phyloP scores from a whole-genome alignment of 805 yeast species.

The Myxozyma neotropica region DNA sequence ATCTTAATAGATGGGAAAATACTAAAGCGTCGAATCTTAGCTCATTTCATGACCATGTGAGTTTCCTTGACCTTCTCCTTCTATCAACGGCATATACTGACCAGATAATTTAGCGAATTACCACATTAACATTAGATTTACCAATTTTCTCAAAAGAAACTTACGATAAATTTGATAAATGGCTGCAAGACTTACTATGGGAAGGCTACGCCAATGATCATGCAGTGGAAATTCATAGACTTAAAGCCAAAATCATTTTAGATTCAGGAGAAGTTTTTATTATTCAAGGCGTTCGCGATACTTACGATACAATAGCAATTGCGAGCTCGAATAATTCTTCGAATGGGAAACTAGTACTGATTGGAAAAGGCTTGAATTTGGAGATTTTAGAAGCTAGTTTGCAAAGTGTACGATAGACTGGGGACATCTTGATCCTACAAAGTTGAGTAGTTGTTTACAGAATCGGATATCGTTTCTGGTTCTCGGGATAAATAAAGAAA shows the following conservation, averaged over 20 bases:
- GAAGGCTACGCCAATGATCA: slow-evolving; percentile 52
- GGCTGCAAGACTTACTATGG: slow-evolving; percentile 79
- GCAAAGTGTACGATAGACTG: too few relatives aligned
- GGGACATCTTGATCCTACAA: too few relatives aligned
- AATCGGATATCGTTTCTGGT: too few relatives aligned
- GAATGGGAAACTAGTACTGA: slow-evolving; percentile 65
- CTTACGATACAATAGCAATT: slow-evolving; percentile 70
- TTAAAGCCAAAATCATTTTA: slow-evolving; percentile 72
- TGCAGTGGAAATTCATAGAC: slow-evolving; percentile 58
- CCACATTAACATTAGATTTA: slow-evolving; percentile 56
- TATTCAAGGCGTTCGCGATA: slow-evolving; percentile 90
- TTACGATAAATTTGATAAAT: slow-evolving; percentile 55
- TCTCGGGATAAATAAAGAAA: too few relatives aligned
- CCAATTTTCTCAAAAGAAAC: slow-evolving; percentile 43
- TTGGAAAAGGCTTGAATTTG: slow-evolving; percentile 64
- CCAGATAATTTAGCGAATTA: slow-evolving; percentile 43
- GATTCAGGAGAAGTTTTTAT: slow-evolving; percentile 53
- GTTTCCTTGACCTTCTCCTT: slow-evolving; percentile 4
- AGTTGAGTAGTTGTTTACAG: too few relatives aligned
- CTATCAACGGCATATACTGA: slow-evolving; percentile 36
- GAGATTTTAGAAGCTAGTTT: slow-evolving; percentile 1
- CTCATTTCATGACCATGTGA: slow-evolving; percentile 34
- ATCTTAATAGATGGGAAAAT: slow-evolving; percentile 23
- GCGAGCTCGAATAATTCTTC: slow-evolving; percentile 42
- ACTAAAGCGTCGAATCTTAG: slow-evolving; percentile 16